phyloP scores from a whole-genome alignment of 495 filamentous ascomycete genomes.

The Apiosordaria backusii region DNA sequence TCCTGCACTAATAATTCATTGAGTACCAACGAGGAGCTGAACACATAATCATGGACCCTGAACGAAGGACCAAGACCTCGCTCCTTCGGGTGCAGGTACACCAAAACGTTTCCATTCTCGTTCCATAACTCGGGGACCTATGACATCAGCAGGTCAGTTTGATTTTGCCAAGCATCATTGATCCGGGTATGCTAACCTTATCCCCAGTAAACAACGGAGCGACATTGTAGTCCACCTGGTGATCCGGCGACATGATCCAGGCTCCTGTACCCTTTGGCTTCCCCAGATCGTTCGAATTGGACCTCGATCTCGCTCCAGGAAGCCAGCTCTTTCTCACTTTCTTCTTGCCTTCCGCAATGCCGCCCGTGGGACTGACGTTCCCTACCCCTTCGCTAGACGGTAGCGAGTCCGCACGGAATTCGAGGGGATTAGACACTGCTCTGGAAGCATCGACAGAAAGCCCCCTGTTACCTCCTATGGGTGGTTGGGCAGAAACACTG shows the following conservation, averaged over 20 bases:
- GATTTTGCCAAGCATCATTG: neutral
- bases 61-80: conserved; percentile 70
- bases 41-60: conserved; percentile 66
- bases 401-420: conserved; percentile 10
- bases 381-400: conserved; percentile 24
- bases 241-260: conserved; percentile 60
- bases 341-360: conserved; percentile 29
- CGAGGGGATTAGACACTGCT: conserved; percentile 25
- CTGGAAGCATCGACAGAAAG: conserved; percentile 25
- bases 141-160: conserved; percentile 1
- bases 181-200: conserved; percentile 43
- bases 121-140: conserved; percentile 89
- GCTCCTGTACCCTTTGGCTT: conserved; percentile 40
- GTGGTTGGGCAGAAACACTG: conserved; percentile 42
- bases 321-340: conserved; percentile 44
- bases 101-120: conserved; percentile 72
- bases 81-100: conserved; percentile 74
- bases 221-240: conserved; percentile 60
- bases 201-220: conserved; percentile 55
- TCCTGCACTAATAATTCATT: conserved; percentile 65
- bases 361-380: conserved; percentile 28
- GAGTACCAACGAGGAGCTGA: conserved; percentile 67
- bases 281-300: conserved; percentile 34
- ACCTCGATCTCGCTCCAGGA: conserved; percentile 42
- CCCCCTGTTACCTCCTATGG: conserved; percentile 13